Percentiles rank a stretch among this genome's conserved stretches.
Conservation (phyloP, 495 filamentous ascomycete genomes). For the Beverwykella pulmonaria region DNA sequence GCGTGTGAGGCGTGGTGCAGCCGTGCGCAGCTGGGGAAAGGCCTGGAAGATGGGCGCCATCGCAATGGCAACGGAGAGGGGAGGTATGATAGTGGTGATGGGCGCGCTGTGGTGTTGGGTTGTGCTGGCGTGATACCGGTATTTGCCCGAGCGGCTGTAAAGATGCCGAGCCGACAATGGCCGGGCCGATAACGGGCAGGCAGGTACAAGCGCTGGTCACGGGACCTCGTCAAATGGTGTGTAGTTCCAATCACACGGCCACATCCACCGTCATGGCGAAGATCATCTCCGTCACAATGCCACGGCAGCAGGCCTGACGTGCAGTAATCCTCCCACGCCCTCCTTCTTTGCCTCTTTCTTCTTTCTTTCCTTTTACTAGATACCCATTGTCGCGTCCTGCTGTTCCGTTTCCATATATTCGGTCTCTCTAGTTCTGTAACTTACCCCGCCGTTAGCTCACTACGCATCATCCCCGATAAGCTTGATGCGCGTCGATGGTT, state of each 20-base stretch:
- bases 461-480: neutral
- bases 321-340: neutral
- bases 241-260: too few relatives aligned
- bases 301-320: neutral
- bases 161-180: too few relatives aligned
- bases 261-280: neutral
- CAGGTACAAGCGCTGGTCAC: too few relatives aligned
- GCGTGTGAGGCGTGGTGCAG: conserved; percentile 56
- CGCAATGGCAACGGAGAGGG: conserved; percentile 9
- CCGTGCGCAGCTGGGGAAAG: conserved; percentile 55
- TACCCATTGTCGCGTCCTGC: too few relatives aligned
- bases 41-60: conserved; percentile 47
- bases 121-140: conserved; percentile 6
- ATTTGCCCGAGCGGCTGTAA: too few relatives aligned
- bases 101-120: neutral
- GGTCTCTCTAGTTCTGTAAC: neutral
- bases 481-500: neutral
- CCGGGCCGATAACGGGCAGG: too few relatives aligned
- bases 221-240: too few relatives aligned
- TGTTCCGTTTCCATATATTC: too few relatives aligned
- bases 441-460: neutral
- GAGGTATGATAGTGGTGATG: neutral
- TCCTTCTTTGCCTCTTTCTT: too few relatives aligned
- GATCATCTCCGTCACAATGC: neutral
- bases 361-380: too few relatives aligned